Percentiles rank a stretch among this genome's conserved stretches.
phyloP scores from a whole-genome alignment of 2,329 filamentous ascomycete genomes.

The Colletotrichum shisoi region DNA sequence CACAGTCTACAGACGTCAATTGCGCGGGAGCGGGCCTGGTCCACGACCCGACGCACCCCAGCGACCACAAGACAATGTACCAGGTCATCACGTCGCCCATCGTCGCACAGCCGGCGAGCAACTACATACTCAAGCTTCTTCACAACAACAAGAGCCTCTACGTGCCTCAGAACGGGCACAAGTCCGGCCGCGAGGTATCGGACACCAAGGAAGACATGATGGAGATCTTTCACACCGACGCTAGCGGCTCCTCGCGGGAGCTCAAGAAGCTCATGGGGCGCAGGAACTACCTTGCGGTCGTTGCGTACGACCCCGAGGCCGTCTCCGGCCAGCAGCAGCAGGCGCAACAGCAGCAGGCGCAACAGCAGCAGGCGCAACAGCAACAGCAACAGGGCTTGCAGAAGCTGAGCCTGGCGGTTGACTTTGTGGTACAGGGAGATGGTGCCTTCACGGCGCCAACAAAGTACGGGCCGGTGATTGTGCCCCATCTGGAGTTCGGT shows the following conservation, averaged over 20 bases:
- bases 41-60: slow-evolving; percentile 89
- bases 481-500: slow-evolving; percentile 84
- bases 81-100: slow-evolving; percentile 94
- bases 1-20: slow-evolving; percentile 71
- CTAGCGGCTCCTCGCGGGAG: slow-evolving; percentile 82
- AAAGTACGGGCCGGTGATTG: slow-evolving; percentile 96
- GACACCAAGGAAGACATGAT: slow-evolving; percentile 99
- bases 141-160: slow-evolving; percentile 94
- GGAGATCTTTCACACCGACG: slow-evolving; percentile 97
- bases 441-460: slow-evolving; percentile 81
- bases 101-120: slow-evolving; percentile 84
- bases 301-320: slow-evolving; percentile 91
- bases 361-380: slow-evolving; percentile 45
- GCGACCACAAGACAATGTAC: slow-evolving; percentile 99
- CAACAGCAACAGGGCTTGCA: slow-evolving; percentile 56
- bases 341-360: slow-evolving; percentile 46
- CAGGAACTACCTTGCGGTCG: slow-evolving; percentile 89
- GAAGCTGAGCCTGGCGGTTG: slow-evolving; percentile 86
- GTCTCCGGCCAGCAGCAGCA: slow-evolving; percentile 50
- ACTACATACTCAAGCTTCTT: slow-evolving; percentile 91
- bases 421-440: slow-evolving; percentile 96
- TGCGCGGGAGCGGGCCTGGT: slow-evolving; percentile 90
- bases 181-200: slow-evolving; percentile 74
- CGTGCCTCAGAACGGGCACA: slow-evolving; percentile 85
- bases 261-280: slow-evolving; percentile 92